phyloP scores from a whole-genome alignment of 371 early-diverging fungal species.

The Mortierella sp. region DNA sequence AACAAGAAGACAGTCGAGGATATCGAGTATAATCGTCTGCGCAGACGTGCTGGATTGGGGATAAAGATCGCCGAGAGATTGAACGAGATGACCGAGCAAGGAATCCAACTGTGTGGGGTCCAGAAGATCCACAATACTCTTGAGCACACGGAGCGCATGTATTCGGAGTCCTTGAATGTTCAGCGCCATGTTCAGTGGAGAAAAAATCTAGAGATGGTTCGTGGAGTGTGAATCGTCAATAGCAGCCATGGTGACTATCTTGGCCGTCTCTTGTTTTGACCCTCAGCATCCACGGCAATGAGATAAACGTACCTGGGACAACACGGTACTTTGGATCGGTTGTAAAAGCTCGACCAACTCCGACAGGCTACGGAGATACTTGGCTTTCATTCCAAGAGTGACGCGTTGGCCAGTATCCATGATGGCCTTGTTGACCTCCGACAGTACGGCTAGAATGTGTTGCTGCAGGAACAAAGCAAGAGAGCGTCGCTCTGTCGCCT shows the following conservation, averaged over 20 bases:
- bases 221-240: neutral
- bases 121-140: constrained; percentile 15
- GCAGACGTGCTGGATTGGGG: constrained; percentile 17
- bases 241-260: neutral
- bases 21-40: constrained; percentile 3
- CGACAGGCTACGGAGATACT: constrained; percentile 35
- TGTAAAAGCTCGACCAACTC: constrained; percentile 30
- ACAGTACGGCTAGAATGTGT: constrained; percentile 45
- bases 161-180: constrained; percentile 29
- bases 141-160: constrained; percentile 23
- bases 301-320: constrained; percentile 31
- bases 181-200: constrained; percentile 36
- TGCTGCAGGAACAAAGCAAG: constrained; percentile 37
- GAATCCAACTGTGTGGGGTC: constrained; percentile 28
- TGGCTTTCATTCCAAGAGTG: constrained; percentile 30
- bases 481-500: constrained; percentile 15
- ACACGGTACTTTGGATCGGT: constrained; percentile 37
- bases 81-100: constrained; percentile 25
- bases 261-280: neutral
- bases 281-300: neutral
- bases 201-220: constrained; percentile 23
- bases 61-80: constrained; percentile 27
- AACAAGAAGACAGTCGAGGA: constrained; percentile 32
- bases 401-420: constrained; percentile 18
- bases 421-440: constrained; percentile 35